Conservation (phyloP, 768 basidiomycete species). For the Hemileccinum impolitum region DNA sequence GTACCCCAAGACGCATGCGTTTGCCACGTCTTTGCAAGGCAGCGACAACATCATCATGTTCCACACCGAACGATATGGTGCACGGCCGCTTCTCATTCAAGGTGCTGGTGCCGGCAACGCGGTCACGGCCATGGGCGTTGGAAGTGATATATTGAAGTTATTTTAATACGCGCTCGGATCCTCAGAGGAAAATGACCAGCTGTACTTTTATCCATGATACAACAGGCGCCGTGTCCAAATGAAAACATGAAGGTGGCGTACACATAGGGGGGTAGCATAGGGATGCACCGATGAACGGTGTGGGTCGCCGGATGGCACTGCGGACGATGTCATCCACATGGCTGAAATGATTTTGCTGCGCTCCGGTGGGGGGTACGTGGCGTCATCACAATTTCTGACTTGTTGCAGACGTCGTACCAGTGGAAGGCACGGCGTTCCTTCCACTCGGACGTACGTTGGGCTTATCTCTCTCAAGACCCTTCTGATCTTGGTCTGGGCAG, state of each 20-base stretch:
- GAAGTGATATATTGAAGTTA: slow-evolving; percentile 76
- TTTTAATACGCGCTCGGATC: slow-evolving; percentile 18
- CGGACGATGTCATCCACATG: neutral
- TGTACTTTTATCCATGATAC: slow-evolving; percentile 3
- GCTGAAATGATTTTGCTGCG: neutral
- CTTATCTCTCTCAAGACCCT: slow-evolving; percentile 3
- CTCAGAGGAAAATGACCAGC: neutral
- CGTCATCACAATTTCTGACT: neutral
- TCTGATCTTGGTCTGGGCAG: too few relatives aligned
- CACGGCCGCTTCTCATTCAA: slow-evolving; percentile 87
- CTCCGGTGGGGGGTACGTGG: neutral
- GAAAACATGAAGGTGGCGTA: neutral
- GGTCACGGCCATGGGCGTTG: slow-evolving; percentile 97
- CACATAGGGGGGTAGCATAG: neutral
- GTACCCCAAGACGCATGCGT: slow-evolving; percentile 86
- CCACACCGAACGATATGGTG: slow-evolving; percentile 88
- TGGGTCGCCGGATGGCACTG: neutral
- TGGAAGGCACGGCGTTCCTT: slow-evolving; percentile 3
- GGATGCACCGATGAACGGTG: neutral
- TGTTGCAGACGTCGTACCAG: neutral
- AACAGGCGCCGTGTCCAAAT: slow-evolving; percentile 1
- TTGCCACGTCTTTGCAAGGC: slow-evolving; percentile 92
- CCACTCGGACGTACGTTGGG: neutral
- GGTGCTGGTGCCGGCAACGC: slow-evolving; percentile 97
- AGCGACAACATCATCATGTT: slow-evolving; percentile 99